Evolutionary conservation across 2,329 filamentous ascomycete species (phyloP), one percentile per base, ranked within the genome.

Genomic region (Leptosphaerulina australis): DNA sequence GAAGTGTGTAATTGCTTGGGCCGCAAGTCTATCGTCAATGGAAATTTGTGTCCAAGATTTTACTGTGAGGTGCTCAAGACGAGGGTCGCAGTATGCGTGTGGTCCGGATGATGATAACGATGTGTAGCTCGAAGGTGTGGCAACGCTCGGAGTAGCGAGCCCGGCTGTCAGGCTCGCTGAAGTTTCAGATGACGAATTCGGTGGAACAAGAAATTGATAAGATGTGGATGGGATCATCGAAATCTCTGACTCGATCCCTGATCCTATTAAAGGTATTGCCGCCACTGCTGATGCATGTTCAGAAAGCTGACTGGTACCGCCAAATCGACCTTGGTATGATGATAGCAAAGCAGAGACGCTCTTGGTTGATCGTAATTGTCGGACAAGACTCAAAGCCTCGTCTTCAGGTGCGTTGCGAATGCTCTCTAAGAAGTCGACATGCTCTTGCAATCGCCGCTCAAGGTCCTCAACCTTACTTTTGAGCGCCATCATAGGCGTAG

Each of bases 401-500:
- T 45, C 39, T 9, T 54, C 51, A 24, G 51, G 21, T n/a, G 36
- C 46, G 2, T 25, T 44, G 9, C 37, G 40, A 25, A 54, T 28
- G 14, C 9, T 29, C 6, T 54, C 46, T 12, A 54, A 8, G 11
- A 50, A 39, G 2, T 39, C 22, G n/a, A 11, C 20, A 9, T 50
- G 41, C 15, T 43, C 41, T 39, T 43, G 51, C 18, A 54, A 9
- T 17, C 22, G 46, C 11, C 37, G 46, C 30, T 37, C 41, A 7
- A 50, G 46, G 14, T 9, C 44, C 18, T 54, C 51, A 2, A 43
- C 18, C 20, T 50, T 35, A 20, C 39, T 36, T 21, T 53, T 53
- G 17, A 53, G 40, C 5, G 38, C 50, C 50, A 49, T 53, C 2
- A 40, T 49, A 7, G 44, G 50, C 3, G 50, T 53, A 20, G 44